These are phyloP conservation scores for Claviceps monticola DNA, from an alignment of 2,329 filamentous ascomycete genomes.

Conservation along the genomic window DNA sequence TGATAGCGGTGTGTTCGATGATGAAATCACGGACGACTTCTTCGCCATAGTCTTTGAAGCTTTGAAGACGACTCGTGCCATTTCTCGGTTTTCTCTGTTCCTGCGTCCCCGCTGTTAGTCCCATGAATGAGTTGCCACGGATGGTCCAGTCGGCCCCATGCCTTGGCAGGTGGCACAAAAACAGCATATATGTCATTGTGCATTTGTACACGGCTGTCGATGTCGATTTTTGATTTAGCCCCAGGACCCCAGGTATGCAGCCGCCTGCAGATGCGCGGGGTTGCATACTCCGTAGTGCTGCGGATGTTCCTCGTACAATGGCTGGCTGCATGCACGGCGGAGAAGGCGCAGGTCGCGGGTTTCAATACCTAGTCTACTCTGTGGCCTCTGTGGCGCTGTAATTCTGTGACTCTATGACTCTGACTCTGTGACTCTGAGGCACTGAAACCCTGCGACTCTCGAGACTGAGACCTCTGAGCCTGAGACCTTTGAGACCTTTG, in stretches of 20 bases:
- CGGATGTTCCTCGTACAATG: not conserved
- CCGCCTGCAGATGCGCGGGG: not conserved
- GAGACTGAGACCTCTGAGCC: too few relatives aligned
- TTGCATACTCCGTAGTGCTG: not conserved
- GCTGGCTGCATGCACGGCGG: not conserved
- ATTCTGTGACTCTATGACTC: too few relatives aligned
- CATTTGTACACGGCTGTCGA: not conserved
- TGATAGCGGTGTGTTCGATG: not conserved
- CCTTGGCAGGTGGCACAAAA: not conserved
- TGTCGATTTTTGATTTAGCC: not conserved
- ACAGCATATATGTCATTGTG: not conserved
- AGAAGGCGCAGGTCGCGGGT: not conserved
- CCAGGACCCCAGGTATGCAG: not conserved
- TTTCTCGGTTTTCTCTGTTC: not conserved
- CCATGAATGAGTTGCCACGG: not conserved
- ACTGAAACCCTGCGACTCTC: too few relatives aligned
- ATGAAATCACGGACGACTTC: not conserved
- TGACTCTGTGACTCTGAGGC: too few relatives aligned
- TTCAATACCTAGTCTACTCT: too few relatives aligned
- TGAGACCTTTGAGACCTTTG: not conserved
- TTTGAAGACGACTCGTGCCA: constrained; percentile 1
- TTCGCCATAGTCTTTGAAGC: not conserved
- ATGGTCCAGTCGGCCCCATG: not conserved
- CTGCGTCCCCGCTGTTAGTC: constrained; percentile 1
- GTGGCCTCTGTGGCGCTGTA: too few relatives aligned